Conservation (phyloP, 371 early-diverging fungal species). For the Mortierella sp. region DNA sequence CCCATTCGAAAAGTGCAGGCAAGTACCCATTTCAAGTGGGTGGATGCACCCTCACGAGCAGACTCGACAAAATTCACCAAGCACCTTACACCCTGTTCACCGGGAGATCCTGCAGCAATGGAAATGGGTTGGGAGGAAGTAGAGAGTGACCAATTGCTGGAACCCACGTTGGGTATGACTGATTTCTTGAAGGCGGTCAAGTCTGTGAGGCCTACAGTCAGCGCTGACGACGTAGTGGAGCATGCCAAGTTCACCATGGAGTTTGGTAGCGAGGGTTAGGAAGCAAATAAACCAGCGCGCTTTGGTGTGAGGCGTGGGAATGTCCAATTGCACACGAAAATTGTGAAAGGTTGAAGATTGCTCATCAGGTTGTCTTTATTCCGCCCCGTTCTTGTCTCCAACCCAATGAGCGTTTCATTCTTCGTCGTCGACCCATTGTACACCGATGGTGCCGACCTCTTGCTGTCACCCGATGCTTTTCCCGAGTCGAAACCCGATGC, state of each 20-base stretch:
- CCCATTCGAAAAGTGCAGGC: constrained; percentile 96
- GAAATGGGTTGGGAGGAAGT: constrained; percentile 94
- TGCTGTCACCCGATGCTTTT: background rate
- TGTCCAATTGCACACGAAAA: too few relatives aligned
- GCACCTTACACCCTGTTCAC: constrained; percentile 93
- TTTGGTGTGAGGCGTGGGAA: background rate
- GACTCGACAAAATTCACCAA: constrained; percentile 61
- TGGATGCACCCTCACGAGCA: constrained; percentile 72
- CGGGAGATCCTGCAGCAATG: constrained; percentile 89
- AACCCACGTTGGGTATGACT: constrained; percentile 84
- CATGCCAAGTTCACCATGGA: constrained; percentile 91
- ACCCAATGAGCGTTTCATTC: constrained; percentile 4
- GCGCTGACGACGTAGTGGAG: constrained; percentile 77
- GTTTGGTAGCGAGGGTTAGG: constrained; percentile 83
- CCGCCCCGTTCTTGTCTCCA: background rate
- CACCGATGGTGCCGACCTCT: constrained; percentile 13
- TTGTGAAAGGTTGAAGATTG: too few relatives aligned
- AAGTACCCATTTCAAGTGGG: constrained; percentile 93
- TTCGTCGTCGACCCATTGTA: constrained; percentile 19
- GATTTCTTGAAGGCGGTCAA: constrained; percentile 89
- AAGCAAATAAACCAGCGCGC: background rate
- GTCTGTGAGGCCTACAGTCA: constrained; percentile 85
- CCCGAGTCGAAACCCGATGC: background rate
- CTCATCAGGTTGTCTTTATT: too few relatives aligned
- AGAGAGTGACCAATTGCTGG: constrained; percentile 86